phyloP scores from a whole-genome alignment of 1,284 basidiomycete genomes.

The Sporisorium sorghi region DNA sequence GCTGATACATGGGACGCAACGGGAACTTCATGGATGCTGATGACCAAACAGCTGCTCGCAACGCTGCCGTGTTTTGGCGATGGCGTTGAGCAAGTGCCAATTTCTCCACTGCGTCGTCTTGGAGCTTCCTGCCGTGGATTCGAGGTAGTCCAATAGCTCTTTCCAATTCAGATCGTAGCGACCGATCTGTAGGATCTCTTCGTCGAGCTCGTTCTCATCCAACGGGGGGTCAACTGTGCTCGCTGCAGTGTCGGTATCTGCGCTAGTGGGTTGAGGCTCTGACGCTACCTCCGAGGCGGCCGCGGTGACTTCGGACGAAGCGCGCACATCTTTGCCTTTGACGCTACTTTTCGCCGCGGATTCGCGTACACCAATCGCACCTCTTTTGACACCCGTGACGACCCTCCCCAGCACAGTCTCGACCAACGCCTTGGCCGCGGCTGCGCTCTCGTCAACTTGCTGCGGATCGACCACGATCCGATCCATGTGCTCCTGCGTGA shows the following conservation, averaged over 20 bases:
- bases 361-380: constrained; percentile 1
- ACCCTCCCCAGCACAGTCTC: constrained; percentile 20
- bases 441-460: constrained; percentile 29
- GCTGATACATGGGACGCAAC: background rate
- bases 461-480: constrained; percentile 23
- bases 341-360: background rate
- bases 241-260: background rate
- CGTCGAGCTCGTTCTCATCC: constrained; percentile 18
- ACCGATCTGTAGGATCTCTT: constrained; percentile 10
- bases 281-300: background rate
- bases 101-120: constrained; percentile 33
- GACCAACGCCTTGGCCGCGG: constrained; percentile 26
- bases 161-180: constrained; percentile 13
- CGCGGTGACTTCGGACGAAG: background rate
- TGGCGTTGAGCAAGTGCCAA: constrained; percentile 36
- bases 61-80: constrained; percentile 19
- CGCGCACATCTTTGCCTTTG: background rate
- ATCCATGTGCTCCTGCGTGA: constrained; percentile 18
- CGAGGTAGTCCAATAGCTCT: constrained; percentile 20
- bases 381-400: constrained; percentile 20
- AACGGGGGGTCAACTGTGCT: background rate
- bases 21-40: background rate
- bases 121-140: constrained; percentile 24
- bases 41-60: constrained; percentile 29
- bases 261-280: background rate